Evolutionary conservation across 169 alveolate species (phyloP).

Genomic region (Cryptosporidium xiaoi): DNA sequence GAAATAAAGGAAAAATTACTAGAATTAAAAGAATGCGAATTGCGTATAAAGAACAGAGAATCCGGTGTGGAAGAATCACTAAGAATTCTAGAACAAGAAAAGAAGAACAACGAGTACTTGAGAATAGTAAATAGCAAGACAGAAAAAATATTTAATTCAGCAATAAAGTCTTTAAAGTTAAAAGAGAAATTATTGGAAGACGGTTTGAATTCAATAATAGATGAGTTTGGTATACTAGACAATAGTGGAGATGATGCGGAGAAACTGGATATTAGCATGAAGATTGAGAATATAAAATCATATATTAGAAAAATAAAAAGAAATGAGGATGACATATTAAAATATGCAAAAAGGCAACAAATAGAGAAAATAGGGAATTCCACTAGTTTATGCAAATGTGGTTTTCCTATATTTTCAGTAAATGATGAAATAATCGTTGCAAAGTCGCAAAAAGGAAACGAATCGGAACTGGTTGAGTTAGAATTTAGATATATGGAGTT

Average conservation of each 20-base stretch:
- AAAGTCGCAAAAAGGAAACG: neutral
- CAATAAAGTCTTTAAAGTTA: constrained; percentile 6
- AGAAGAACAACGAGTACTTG: constrained; percentile 18
- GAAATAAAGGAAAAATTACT: constrained; percentile 1
- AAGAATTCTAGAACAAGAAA: constrained; percentile 32
- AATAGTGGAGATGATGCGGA: neutral
- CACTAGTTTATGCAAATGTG: constrained; percentile 24
- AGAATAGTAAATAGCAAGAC: constrained; percentile 39
- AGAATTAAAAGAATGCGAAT: constrained; percentile 17
- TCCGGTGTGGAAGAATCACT: constrained; percentile 10
- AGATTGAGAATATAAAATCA: neutral
- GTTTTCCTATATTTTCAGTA: constrained; percentile 28
- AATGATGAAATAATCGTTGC: constrained; percentile 21
- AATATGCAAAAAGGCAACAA: neutral
- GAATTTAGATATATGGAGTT: constrained; percentile 50
- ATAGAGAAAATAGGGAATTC: constrained; percentile 25
- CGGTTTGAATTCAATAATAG: neutral
- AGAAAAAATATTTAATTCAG: constrained; percentile 17
- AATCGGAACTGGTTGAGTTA: constrained; percentile 19
- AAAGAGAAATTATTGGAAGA: constrained; percentile 18
- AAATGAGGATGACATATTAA: constrained; percentile 4
- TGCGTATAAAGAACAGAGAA: constrained; percentile 7
- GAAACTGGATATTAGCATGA: neutral
- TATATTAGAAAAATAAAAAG: constrained; percentile 1
- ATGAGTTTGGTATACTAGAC: constrained; percentile 10